These are phyloP conservation scores for Ilyonectria mors-panacis DNA, from an alignment of 2,329 filamentous ascomycete genomes.

Conservation along the genomic window DNA sequence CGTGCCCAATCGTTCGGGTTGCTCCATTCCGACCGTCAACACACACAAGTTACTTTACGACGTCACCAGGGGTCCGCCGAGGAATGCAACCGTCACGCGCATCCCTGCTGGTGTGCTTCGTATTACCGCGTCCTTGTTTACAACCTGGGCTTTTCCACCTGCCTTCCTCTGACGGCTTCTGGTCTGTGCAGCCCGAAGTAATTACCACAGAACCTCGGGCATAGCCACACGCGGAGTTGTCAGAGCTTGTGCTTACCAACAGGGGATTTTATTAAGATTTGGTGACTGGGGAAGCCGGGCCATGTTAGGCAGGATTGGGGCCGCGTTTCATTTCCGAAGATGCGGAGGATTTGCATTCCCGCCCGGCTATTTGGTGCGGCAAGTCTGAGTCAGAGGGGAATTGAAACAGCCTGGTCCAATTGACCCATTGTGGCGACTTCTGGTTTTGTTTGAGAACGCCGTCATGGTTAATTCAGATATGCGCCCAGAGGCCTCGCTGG, in stretches of 20 bases:
- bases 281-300: background rate
- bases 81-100: background rate
- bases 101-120: background rate
- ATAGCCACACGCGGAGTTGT: too few relatives aligned
- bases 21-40: background rate
- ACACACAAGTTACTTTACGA: background rate
- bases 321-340: background rate
- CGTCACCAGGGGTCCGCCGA: background rate
- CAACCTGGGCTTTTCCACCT: background rate
- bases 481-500: background rate
- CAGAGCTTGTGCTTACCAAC: too few relatives aligned
- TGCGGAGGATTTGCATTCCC: background rate
- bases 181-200: background rate
- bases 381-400: background rate
- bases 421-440: background rate
- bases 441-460: background rate
- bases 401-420: background rate
- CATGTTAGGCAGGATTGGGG: background rate
- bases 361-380: background rate
- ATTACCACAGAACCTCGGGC: background rate
- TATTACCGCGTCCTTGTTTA: background rate
- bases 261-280: too few relatives aligned
- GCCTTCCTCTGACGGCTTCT: background rate
- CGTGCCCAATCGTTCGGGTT: slow-evolving; percentile 10
- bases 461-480: background rate